phyloP scores from a whole-genome alignment of 208 protist genomes.

The Angomonas deanei region DNA sequence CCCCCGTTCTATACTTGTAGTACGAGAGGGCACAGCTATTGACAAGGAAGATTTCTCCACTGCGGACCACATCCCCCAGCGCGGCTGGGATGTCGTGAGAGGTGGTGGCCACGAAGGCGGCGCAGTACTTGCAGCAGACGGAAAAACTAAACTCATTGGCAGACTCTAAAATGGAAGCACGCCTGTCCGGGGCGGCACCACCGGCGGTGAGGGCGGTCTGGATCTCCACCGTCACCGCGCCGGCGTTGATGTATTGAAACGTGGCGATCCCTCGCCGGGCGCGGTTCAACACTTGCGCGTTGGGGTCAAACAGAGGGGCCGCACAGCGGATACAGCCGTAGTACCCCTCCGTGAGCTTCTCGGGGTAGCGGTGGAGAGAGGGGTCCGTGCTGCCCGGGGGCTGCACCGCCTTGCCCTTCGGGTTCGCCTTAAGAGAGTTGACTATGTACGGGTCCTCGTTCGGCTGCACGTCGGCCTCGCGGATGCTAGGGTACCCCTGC shows the following conservation, averaged over 20 bases:
- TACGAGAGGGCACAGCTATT: conserved; percentile 63
- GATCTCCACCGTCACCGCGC: conserved; percentile 34
- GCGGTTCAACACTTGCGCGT: conserved; percentile 35
- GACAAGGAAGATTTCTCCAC: conserved; percentile 34
- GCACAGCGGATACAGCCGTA: conserved; percentile 73
- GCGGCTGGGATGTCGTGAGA: conserved; percentile 11
- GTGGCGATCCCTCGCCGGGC: conserved; percentile 44
- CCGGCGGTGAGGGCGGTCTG: not conserved
- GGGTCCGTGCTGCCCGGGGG: conserved; percentile 6
- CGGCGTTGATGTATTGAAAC: conserved; percentile 44
- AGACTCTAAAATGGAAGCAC: not conserved
- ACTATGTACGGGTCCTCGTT: not conserved
- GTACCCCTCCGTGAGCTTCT: conserved; percentile 39
- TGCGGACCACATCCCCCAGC: not conserved
- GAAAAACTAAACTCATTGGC: conserved; percentile 22
- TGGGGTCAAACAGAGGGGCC: conserved; percentile 48
- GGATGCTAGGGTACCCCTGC: conserved; percentile 29
- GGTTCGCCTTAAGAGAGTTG: not conserved
- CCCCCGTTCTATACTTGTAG: conserved; percentile 20
- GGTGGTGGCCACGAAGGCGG: conserved; percentile 45
- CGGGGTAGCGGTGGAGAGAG: conserved; percentile 23
- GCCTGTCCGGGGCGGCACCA: not conserved
- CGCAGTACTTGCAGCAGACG: conserved; percentile 52
- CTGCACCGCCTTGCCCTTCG: not conserved
- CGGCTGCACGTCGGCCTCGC: not conserved